These are phyloP conservation scores for Scedosporium aurantiacum DNA, from an alignment of 2,329 filamentous ascomycete species.

Conservation along the genomic window DNA sequence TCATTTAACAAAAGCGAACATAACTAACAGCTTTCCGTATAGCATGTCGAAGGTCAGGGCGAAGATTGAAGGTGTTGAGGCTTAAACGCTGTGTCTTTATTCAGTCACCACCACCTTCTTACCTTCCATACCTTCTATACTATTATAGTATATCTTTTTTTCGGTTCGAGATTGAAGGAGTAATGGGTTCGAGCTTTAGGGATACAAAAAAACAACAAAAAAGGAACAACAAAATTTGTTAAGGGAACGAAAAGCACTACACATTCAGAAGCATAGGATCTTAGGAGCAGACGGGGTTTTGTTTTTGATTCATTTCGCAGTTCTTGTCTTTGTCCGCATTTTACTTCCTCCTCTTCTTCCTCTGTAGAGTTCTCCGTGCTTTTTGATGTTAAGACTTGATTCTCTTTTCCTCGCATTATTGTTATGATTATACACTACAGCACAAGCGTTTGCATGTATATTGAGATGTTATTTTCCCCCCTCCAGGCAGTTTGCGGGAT, in stretches of 20 bases:
- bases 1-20: background rate
- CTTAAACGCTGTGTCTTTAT: no score
- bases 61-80: background rate
- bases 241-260: background rate
- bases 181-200: background rate
- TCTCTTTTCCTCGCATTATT: no score
- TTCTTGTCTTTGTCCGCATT: background rate
- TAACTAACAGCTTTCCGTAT: constrained; percentile 20
- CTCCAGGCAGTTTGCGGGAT: no score
- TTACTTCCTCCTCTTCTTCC: background rate
- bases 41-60: constrained; percentile 57
- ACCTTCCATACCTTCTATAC: no score
- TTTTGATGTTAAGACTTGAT: no score
- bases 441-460: no score
- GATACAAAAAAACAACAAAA: background rate
- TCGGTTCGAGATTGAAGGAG: background rate
- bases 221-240: background rate
- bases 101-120: no score
- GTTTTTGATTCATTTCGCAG: background rate
- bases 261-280: background rate
- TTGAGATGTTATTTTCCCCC: no score
- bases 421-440: no score
- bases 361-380: no score
- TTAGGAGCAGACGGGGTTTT: background rate
- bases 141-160: background rate